Evolutionary conservation across 768 basidiomycete genomes (phyloP).

Genomic region (Lentinus tigrinus): DNA sequence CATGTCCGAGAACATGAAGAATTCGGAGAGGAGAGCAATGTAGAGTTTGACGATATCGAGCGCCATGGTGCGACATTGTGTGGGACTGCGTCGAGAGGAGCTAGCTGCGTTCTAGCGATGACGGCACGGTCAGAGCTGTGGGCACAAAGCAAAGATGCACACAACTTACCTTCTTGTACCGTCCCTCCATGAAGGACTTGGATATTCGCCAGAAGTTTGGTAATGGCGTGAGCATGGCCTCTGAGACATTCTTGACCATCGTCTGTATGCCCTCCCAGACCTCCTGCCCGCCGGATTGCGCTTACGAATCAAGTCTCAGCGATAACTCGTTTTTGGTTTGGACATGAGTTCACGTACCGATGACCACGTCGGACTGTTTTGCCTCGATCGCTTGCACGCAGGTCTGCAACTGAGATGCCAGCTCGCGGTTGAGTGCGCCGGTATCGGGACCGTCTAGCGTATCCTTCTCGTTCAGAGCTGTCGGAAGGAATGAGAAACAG

Average conservation of each 20-base stretch:
- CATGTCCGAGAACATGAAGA: conserved; percentile 81
- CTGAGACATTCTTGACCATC: conserved; percentile 85
- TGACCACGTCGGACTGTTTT: conserved; percentile 58
- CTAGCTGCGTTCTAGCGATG: conserved; percentile 19
- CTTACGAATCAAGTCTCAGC: no score
- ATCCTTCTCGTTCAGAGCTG: conserved; percentile 5
- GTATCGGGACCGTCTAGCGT: neutral
- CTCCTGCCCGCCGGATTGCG: conserved; percentile 66
- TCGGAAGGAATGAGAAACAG: neutral
- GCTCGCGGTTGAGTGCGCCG: conserved; percentile 31
- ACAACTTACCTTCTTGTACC: conserved; percentile 75
- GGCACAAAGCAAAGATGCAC: no score
- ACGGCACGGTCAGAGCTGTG: neutral
- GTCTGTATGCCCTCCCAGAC: conserved; percentile 80
- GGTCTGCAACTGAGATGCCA: conserved; percentile 52
- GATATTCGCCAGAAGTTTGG: conserved; percentile 95
- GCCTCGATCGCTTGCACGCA: conserved; percentile 60
- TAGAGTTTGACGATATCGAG: conserved; percentile 85
- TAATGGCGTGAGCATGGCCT: conserved; percentile 77
- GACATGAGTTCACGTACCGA: conserved; percentile 52
- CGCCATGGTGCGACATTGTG: conserved; percentile 85
- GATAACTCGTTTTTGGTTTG: no score
- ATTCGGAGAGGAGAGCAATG: conserved; percentile 79
- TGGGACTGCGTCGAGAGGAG: conserved; percentile 71
- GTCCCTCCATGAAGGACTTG: conserved; percentile 88